Conservation (phyloP, 2,329 filamentous ascomycete genomes). For the Parastagonospora avenae region DNA sequence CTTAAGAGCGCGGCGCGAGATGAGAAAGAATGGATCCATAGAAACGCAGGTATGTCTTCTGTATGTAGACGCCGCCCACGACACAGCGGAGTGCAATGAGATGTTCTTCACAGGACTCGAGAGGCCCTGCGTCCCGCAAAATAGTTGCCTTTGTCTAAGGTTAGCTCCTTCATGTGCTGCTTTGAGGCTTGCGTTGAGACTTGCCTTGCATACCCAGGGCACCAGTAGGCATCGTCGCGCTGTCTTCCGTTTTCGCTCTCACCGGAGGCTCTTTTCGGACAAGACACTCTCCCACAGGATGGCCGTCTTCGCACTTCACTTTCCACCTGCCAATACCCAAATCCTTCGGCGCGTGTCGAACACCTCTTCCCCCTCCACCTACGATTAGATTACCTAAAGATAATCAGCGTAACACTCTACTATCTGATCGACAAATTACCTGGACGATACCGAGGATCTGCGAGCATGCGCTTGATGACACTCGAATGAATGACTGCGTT, state of each 20-base stretch:
- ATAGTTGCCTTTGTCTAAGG: background rate
- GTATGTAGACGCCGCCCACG: background rate
- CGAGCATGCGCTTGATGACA: slow-evolving; percentile 73
- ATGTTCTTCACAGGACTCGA: background rate
- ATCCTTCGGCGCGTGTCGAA: slow-evolving; percentile 63
- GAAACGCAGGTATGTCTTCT: too few relatives aligned
- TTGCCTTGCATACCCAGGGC: slow-evolving; percentile 1
- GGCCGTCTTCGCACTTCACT: slow-evolving; percentile 66
- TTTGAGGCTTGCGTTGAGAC: too few relatives aligned
- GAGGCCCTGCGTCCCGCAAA: slow-evolving; percentile 2
- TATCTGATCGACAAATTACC: slow-evolving; percentile 63
- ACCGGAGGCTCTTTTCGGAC: slow-evolving; percentile 46
- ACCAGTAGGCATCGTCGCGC: background rate
- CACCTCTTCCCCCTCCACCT: slow-evolving; percentile 76
- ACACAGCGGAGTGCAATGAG: background rate
- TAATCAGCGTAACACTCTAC: too few relatives aligned
- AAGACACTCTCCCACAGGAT: slow-evolving; percentile 72
- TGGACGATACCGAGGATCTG: slow-evolving; percentile 69
- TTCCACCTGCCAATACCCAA: slow-evolving; percentile 75
- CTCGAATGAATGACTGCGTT: slow-evolving; percentile 74
- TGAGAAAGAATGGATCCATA: too few relatives aligned
- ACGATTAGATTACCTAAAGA: slow-evolving; percentile 77
- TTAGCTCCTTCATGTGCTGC: too few relatives aligned
- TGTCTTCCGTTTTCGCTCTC: slow-evolving; percentile 20
- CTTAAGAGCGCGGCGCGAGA: too few relatives aligned